Base-by-base conservation (phyloP, 345 rosid species). In the Raphanus raphanistrum region DNA sequence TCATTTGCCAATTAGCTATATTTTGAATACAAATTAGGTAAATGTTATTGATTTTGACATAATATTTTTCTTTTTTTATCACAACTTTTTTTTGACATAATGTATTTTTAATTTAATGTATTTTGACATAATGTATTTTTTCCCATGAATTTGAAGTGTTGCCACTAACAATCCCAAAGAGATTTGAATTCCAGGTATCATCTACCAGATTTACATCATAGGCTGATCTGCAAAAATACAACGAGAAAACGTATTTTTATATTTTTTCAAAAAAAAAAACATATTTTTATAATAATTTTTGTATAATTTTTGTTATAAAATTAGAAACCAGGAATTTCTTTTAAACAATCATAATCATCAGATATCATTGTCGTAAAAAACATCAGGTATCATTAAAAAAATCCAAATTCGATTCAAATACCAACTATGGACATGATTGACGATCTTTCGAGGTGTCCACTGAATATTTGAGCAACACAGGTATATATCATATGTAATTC, bases 71-170 rank as follows among this genome's bases (percentile, higher is more conserved):
- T n/a, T n/a, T n/a, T n/a, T n/a, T n/a, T n/a, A n/a, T n/a, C n/a
- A n/a, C n/a, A n/a, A n/a, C n/a, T n/a, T n/a, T n/a, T n/a, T n/a
- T n/a, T n/a, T n/a, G n/a, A n/a, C n/a, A n/a, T n/a, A n/a, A n/a
- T n/a, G n/a, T n/a, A n/a, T n/a, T n/a, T n/a, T n/a, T n/a, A n/a
- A n/a, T n/a, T n/a, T n/a, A n/a, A n/a, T n/a, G n/a, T n/a, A 21
- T 21, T 21, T 21, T 21, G 21, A 21, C 21, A 21, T 21, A 21
- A 21, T 21, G n/a, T n/a, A n/a, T n/a, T n/a, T n/a, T 88, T 75
- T 88, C 98, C 97, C 98, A 91, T 15, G 98, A 88, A 29, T 64
- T 82, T 43, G 97, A 87, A 76, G 77, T 73, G 84, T 91, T 93
- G 4, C 97, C 95, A 31, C 74, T 81, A 80, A 91, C 63, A 43